Evolutionary conservation across 2,329 filamentous ascomycete genomes (phyloP).

Genomic region (Aspergillus hiratsukae): DNA sequence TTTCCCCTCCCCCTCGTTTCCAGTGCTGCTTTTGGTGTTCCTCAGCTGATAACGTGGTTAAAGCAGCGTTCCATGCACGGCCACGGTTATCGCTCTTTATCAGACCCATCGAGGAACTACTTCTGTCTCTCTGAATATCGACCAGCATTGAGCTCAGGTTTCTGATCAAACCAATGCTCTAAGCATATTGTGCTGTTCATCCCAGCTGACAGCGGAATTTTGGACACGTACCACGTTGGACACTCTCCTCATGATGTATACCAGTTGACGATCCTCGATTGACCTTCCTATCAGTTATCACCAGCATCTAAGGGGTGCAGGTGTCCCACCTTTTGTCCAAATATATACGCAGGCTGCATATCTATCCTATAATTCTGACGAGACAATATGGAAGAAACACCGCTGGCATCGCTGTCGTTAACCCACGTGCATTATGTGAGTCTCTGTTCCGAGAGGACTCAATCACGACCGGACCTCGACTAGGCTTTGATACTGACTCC

Average conservation of each 20-base stretch:
- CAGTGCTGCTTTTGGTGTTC: constrained; percentile 10
- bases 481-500: constrained; percentile 1
- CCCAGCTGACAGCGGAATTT: background rate
- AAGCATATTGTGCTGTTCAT: background rate
- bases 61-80: constrained; percentile 7
- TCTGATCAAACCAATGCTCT: background rate
- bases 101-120: background rate
- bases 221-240: background rate
- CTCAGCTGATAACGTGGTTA: background rate
- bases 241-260: background rate
- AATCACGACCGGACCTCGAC: background rate
- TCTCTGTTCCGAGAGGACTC: constrained; percentile 7
- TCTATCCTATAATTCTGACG: background rate
- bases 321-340: background rate
- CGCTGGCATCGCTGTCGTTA: constrained; percentile 83
- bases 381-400: constrained; percentile 35
- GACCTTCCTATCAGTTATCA: background rate
- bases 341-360: background rate
- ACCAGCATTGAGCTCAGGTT: background rate
- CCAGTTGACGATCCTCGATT: background rate
- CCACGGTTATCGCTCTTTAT: background rate
- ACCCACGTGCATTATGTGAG: constrained; percentile 95
- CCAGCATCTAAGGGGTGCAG: background rate
- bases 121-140: background rate
- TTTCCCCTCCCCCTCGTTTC: constrained; percentile 20